Base-by-base conservation (phyloP, 2,329 filamentous ascomycete species). In the Neofusicoccum sp. region DNA sequence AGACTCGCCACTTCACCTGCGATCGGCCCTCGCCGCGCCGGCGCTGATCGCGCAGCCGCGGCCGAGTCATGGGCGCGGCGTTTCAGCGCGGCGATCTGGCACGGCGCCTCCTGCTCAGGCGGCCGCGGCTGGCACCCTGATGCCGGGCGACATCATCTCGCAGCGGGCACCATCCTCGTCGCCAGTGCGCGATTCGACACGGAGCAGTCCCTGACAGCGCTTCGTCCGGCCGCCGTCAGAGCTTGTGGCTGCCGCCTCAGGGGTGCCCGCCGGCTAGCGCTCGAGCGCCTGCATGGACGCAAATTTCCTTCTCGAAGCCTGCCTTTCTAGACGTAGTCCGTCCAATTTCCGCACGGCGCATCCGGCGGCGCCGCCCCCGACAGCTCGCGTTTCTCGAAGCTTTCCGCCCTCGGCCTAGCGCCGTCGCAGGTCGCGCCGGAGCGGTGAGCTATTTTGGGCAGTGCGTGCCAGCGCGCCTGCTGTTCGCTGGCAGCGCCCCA, bases 301-400 rank as follows among this genome's bases (percentile, higher is more conserved):
- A 66, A 71, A 71, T 70, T 68, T 65, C 67, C 68, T 68, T 65
- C 68, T 68, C 63, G 68, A 70, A 69, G 66, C 48, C 62, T 69
- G 62, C 68, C 63, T 58, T 57, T 62, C 67, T 47, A n/a, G 66
- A 40, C 31, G 60, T 69, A 68, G 67, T 60, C 38, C 51, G 9
- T 41, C 54, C 44, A 66, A 73, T 73, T 74, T 72, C 72, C 70
- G 74, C 66, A 63, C 61, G 49, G 45, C 48, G 61, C 64, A 62
- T 61, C 63, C 64, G 62, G 61, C 64, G 62, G 68, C 65, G 66
- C 66, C 59, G 66, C 65, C 68, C 65, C 67, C 67, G 63, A 65
- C 63, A 64, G 61, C 65, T 65, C 68, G 66, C 66, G 68, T 70
- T 75, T 74, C 72, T 65, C 70, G 72, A 75, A 74, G 65, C 68